Evolutionary conservation across 495 filamentous ascomycete genomes (phyloP), one percentile per base, ranked within the genome.

Genomic region (Massariosphaeria phaeospora): DNA sequence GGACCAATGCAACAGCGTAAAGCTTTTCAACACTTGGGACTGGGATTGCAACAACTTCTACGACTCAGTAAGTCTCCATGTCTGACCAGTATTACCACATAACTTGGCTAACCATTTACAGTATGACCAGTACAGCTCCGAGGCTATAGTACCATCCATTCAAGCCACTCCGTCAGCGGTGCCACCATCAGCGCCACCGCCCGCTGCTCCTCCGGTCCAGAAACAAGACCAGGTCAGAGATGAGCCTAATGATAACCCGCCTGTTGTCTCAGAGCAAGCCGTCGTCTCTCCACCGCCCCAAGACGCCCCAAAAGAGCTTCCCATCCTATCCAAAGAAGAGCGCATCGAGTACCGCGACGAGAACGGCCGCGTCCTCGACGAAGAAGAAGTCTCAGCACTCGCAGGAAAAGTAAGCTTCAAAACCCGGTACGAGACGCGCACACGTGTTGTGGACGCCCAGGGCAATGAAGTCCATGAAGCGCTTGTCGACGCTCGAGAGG

Each of bases 21-120:
- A 96, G 75, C 75, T 98, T 10, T 83, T 97, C 64, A 74, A 78
- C 47, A 81, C 81, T 11, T 98, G 93, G 93, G 93, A 98, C 67
- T 97, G 89, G 76, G 93, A 97, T 69, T 98, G 93, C 77, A 91
- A 91, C 66, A 89, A 76, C 55, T 98, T 98, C 75, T 75, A 86
- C 64, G 84, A 82, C 61, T 83, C 83, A 69, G 91, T 95, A 84
- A 88, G 86, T 41, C 15, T 23, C 21, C 15, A 25, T n/a, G n/a
- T n/a, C n/a, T n/a, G n/a, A n/a, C n/a, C 18, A 4, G 3, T 26
- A 13, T 8, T 23, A 36, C 2, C n/a, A n/a, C n/a, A n/a, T n/a
- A n/a, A n/a, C n/a, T n/a, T n/a, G n/a, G n/a, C n/a, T n/a, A n/a
- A n/a, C n/a, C n/a, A n/a, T n/a, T n/a, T n/a, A 35, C 27, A 66